These are phyloP conservation scores for Phytophthora palmivora DNA, from an alignment of 352 stramenopile genomes.

Conservation along the genomic window DNA sequence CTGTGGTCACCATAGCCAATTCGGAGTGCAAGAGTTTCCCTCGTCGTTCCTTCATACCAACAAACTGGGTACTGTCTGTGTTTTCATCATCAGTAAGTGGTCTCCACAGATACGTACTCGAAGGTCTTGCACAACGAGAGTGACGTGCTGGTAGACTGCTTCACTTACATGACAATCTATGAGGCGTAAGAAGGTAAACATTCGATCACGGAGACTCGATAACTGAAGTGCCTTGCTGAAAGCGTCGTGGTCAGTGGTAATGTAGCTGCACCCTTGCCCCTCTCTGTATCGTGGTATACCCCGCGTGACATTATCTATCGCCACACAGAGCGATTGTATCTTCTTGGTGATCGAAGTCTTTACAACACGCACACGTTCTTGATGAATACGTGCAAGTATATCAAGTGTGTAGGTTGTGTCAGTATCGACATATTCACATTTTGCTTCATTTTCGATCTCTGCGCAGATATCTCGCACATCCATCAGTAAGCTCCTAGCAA, in stretches of 20 bases:
- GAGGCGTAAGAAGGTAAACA: slow-evolving; percentile 66
- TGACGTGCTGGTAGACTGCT: slow-evolving; percentile 50
- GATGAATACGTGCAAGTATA: slow-evolving; percentile 19
- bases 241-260: slow-evolving; percentile 20
- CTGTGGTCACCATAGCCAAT: not conserved
- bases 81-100: not conserved
- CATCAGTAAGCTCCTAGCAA: slow-evolving; percentile 46
- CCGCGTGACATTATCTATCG: slow-evolving; percentile 27
- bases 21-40: slow-evolving; percentile 6
- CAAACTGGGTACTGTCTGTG: not conserved
- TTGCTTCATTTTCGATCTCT: slow-evolving; percentile 29
- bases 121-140: slow-evolving; percentile 39
- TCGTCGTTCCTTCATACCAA: not conserved
- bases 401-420: slow-evolving; percentile 32
- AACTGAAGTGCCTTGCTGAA: slow-evolving; percentile 37
- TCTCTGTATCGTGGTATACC: slow-evolving; percentile 23
- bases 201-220: slow-evolving; percentile 49
- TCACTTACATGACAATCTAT: slow-evolving; percentile 53
- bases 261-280: slow-evolving; percentile 15
- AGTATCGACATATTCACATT: slow-evolving; percentile 11
- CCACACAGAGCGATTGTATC: slow-evolving; percentile 29
- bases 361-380: slow-evolving; percentile 16
- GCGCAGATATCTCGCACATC: slow-evolving; percentile 30
- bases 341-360: slow-evolving; percentile 22
- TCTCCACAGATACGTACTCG: slow-evolving; percentile 45